Percentiles rank a stretch among this genome's conserved stretches.
phyloP scores from a whole-genome alignment of 352 stramenopile species.

The Globisporangium cylindrosporum region DNA sequence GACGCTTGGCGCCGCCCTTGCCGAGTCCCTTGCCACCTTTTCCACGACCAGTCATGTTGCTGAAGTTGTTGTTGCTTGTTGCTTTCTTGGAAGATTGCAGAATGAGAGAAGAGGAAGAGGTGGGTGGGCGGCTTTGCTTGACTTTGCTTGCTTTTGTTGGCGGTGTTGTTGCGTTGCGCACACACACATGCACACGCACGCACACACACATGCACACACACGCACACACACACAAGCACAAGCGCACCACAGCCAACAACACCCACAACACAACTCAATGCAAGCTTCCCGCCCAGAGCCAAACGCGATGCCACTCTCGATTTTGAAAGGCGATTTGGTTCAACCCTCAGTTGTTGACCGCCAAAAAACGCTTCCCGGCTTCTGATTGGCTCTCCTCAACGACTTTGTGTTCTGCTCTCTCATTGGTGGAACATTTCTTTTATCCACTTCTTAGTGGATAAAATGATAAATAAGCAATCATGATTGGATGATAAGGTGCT shows the following conservation, averaged over 20 bases:
- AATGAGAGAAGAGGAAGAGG: neutral
- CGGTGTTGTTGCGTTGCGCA: no score
- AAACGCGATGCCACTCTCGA: neutral
- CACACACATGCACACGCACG: no score
- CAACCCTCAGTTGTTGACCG: neutral
- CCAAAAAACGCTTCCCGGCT: neutral
- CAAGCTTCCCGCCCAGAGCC: neutral
- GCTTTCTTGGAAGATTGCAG: conserved; percentile 6
- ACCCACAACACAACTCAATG: neutral
- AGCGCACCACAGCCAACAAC: neutral
- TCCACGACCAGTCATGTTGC: conserved; percentile 74
- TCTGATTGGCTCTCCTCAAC: conserved; percentile 5
- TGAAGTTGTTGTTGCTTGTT: conserved; percentile 4
- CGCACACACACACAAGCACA: neutral
- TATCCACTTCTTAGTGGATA: conserved; percentile 5
- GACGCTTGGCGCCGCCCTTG: conserved; percentile 83
- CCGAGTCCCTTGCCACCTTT: conserved; percentile 82
- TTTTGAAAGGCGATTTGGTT: neutral
- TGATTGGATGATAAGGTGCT: conserved; percentile 28
- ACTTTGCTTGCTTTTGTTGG: no score
- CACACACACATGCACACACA: no score
- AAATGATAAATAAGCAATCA: neutral
- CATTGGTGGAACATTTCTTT: conserved; percentile 28
- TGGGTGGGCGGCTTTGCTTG: no score
- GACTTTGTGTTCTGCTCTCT: neutral